Base-by-base conservation (phyloP, 2,329 filamentous ascomycete genomes). In the Microsporum audouinii region DNA sequence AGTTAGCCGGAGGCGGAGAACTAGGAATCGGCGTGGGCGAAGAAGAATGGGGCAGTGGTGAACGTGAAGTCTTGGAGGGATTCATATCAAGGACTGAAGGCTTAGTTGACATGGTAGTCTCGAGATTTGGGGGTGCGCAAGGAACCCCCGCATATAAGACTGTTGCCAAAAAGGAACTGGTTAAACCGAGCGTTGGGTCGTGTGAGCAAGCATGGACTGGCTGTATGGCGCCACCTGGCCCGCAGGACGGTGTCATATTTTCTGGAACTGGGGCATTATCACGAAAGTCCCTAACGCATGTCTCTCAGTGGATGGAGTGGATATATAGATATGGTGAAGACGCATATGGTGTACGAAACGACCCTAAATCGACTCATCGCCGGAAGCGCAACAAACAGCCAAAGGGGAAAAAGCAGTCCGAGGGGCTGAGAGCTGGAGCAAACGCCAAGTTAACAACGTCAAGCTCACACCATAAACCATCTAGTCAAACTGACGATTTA, bases 11-110 rank as follows among this genome's bases (percentile, higher is more conserved):
- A 5, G 91, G 89, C 38, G 92, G 94, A 17, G 92, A 97, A 75
- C 82, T 97, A 31, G 94, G 94, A 14, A 84, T 96, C 53, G 94
- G 94, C 0, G 94, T 97, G 0, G 94, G 94, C 17, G 94, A 97
- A 72, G 94, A 97, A 76, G 89, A 96, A 60, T 87, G 91, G 72
- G 92, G 92, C 3, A 96, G 92, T 71, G 91, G 91, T 36, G 92
- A 97, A 76, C 82, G 92, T 68, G 92, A 95, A 68, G 92, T 97
- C 0, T 78, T 99, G 1, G 92, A 97, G 72, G 90, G 90, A n/a
- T 84, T 96, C 64, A 84, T 90, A 1, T 81, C 80, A 7, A 81
- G 88, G 60, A 88, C 89, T 29, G 87, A 94, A 58, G 94, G 94
- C 0, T 79, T 99, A 43, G 82, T 95, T 4, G 94, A 99, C 73